These are phyloP conservation scores for Penicillium sp. DNA, from an alignment of 2,329 filamentous ascomycete genomes.

Conservation along the genomic window DNA sequence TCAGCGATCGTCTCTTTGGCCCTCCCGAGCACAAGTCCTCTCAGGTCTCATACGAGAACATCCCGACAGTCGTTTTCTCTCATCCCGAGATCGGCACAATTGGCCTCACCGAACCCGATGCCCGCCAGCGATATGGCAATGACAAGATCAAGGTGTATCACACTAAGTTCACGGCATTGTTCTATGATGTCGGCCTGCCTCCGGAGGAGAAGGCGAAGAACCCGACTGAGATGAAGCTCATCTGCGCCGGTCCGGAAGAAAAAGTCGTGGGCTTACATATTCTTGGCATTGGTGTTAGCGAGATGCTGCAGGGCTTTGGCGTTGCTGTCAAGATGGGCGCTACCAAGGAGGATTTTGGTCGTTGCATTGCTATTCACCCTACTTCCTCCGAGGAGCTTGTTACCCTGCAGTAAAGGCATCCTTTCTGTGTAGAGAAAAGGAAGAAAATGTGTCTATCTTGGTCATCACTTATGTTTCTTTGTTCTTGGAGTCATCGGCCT, in stretches of 20 bases:
- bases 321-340: conserved; percentile 77
- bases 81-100: conserved; percentile 50
- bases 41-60: conserved; percentile 48
- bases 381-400: conserved; percentile 74
- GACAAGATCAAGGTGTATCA: conserved; percentile 51
- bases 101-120: conserved; percentile 50
- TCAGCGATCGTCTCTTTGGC: conserved; percentile 51
- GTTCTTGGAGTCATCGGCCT: too few relatives aligned
- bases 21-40: conserved; percentile 43
- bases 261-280: conserved; percentile 52
- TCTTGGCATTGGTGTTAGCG: conserved; percentile 46
- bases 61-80: conserved; percentile 52
- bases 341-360: conserved; percentile 72
- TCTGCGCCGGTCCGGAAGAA: conserved; percentile 49
- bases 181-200: conserved; percentile 44
- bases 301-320: conserved; percentile 74
- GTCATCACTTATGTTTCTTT: too few relatives aligned
- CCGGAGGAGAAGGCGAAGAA: conserved; percentile 49
- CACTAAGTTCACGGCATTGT: conserved; percentile 50
- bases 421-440: too few relatives aligned
- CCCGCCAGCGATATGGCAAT: conserved; percentile 46
- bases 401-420: conserved; percentile 37
- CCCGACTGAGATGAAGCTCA: conserved; percentile 51
- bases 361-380: conserved; percentile 71
- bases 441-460: too few relatives aligned